Conservation (phyloP, 2,329 filamentous ascomycete species). For the Colletotrichum gigasporum region DNA sequence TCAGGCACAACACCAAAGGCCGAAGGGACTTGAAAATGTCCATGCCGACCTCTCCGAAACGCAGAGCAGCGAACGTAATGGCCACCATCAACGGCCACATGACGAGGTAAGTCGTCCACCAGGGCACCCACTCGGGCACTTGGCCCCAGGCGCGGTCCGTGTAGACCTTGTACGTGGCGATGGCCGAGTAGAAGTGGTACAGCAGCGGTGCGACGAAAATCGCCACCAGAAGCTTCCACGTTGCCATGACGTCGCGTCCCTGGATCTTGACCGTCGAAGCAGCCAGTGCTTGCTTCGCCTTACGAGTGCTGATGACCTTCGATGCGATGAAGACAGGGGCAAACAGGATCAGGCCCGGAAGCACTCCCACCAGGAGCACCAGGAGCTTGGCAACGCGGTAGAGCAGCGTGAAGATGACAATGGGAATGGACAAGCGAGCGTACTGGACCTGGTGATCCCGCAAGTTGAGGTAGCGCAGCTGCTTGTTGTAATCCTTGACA, state of each 20-base stretch:
- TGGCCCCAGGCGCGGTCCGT: slow-evolving; percentile 85
- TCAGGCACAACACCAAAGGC: slow-evolving; percentile 85
- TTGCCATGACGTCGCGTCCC: slow-evolving; percentile 89
- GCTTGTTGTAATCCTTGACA: slow-evolving; percentile 86
- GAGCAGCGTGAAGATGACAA: slow-evolving; percentile 79
- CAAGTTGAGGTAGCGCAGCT: slow-evolving; percentile 85
- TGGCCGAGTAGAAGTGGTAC: slow-evolving; percentile 81
- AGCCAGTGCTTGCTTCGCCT: slow-evolving; percentile 84
- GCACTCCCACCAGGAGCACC: slow-evolving; percentile 79
- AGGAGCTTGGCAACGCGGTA: slow-evolving; percentile 83
- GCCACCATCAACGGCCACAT: slow-evolving; percentile 85
- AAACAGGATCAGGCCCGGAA: slow-evolving; percentile 89
- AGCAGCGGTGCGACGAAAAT: slow-evolving; percentile 83
- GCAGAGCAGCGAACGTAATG: slow-evolving; percentile 91
- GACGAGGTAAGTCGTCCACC: slow-evolving; percentile 78
- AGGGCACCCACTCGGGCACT: slow-evolving; percentile 80
- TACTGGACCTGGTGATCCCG: slow-evolving; percentile 96
- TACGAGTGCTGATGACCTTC: slow-evolving; percentile 82
- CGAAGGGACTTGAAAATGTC: slow-evolving; percentile 96
- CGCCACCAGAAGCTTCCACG: slow-evolving; percentile 92
- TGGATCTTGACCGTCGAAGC: slow-evolving; percentile 90
- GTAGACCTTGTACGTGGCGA: slow-evolving; percentile 81
- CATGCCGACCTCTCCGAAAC: slow-evolving; percentile 98
- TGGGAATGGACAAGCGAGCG: slow-evolving; percentile 81
- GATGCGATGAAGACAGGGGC: slow-evolving; percentile 87